Base-by-base conservation (phyloP, 1,284 basidiomycete species). In the Microbotryum lychnidis-dioicae region DNA sequence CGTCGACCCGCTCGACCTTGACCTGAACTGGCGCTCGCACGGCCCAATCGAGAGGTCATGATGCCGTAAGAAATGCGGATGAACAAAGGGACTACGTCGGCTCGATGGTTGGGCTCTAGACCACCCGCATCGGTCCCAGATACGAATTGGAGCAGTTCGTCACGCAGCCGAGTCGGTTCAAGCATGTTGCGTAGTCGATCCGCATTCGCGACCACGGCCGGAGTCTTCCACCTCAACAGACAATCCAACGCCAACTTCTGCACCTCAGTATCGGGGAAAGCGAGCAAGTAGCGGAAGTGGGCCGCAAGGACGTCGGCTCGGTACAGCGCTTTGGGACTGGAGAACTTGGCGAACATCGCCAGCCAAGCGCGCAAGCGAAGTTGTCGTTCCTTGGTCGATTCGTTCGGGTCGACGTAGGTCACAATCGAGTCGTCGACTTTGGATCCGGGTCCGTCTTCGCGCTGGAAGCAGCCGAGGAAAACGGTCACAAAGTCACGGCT, bases 161-260 rank as follows among this genome's bases (percentile, higher is more conserved):
- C 96, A 27, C 94, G 79, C 84, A 93, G 96, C 63, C 87, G 80
- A 18, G 84, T 86, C 53, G 91, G 87, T 64, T 97, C 91, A 44
- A 99, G 79, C 9, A 98, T 77, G 20, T 80, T 80, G 29, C 80
- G 80, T 23, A 97, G 77, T 20, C 80, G 81, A 21, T 87, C 83
- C 63, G 85, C 82, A 68, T 90, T 85, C 0, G 84, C 79, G 0
- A 78, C 63, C 7, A 97, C 79, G 51, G 79, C 79, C 0, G 86
- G 81, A 0, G 83, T 82, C 73, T 91, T 93, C 80, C 90, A 97
- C 0, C 89, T 87, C 48, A 91, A 77, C 6, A 97, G 70, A 70
- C 91, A 97, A 1, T 83, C 82, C 4, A 98, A 79, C 0, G 92
- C 85, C 2, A 86, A 77, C 14, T 78, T 80, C 76, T 97, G 94